Conservation (phyloP, 2,329 filamentous ascomycete species). For the Colletotrichum tamarilloi region DNA sequence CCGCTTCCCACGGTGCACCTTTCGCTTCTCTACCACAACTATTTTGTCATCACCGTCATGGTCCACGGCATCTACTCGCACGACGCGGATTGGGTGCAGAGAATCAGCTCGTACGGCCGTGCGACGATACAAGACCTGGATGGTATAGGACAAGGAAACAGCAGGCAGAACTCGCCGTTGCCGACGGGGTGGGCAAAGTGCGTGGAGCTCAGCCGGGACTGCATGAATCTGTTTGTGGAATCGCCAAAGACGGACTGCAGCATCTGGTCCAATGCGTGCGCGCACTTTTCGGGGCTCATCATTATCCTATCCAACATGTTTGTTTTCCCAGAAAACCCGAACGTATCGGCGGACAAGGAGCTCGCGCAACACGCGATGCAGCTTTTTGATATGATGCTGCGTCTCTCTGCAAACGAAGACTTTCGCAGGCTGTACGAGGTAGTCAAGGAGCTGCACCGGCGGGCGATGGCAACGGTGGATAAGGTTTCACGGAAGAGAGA, state of each 20-base stretch:
- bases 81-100: slow-evolving; percentile 50
- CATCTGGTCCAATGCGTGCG: slow-evolving; percentile 43
- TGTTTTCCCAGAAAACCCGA: slow-evolving; percentile 41
- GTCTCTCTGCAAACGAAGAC: neutral
- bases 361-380: slow-evolving; percentile 42
- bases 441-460: slow-evolving; percentile 34
- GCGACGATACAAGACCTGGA: slow-evolving; percentile 41
- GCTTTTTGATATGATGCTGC: slow-evolving; percentile 41
- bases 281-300: slow-evolving; percentile 47
- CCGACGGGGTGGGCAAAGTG: slow-evolving; percentile 47
- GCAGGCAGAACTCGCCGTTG: slow-evolving; percentile 37
- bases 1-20: slow-evolving; percentile 46
- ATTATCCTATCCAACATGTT: slow-evolving; percentile 48
- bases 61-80: slow-evolving; percentile 53
- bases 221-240: slow-evolving; percentile 46
- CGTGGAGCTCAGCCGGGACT: slow-evolving; percentile 46
- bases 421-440: slow-evolving; percentile 29
- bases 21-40: slow-evolving; percentile 51
- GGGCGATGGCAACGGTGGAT: slow-evolving; percentile 32
- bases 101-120: slow-evolving; percentile 43
- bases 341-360: slow-evolving; percentile 42
- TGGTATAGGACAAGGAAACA: neutral
- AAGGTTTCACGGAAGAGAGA: neutral
- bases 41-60: slow-evolving; percentile 48
- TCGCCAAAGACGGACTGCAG: slow-evolving; percentile 45